Conservation (phyloP, 2,329 filamentous ascomycete genomes). For the Grosmannia huntii region DNA sequence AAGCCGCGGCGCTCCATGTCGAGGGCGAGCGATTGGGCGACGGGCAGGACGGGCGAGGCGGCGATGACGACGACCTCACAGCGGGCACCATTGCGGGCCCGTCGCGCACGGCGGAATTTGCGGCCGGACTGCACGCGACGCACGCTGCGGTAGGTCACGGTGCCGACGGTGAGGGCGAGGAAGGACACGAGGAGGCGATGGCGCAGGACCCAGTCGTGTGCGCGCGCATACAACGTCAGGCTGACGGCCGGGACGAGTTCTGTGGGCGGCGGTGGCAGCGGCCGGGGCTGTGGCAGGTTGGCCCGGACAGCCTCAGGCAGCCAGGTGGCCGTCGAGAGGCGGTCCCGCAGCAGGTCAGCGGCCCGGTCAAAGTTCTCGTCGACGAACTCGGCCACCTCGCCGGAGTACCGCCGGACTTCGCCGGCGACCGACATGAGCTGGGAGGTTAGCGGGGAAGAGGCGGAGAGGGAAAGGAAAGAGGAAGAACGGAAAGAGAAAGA, state of each 20-base stretch:
- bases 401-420: slow-evolving; percentile 58
- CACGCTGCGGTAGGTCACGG: slow-evolving; percentile 42
- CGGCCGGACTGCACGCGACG: slow-evolving; percentile 42
- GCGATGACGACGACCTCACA: slow-evolving; percentile 81
- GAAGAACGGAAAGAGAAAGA: background rate
- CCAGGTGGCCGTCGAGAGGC: slow-evolving; percentile 56
- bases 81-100: slow-evolving; percentile 70
- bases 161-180: slow-evolving; percentile 57
- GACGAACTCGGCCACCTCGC: slow-evolving; percentile 64
- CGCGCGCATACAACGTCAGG: slow-evolving; percentile 30
- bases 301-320: slow-evolving; percentile 56
- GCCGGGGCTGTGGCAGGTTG: slow-evolving; percentile 35
- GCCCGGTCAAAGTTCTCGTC: slow-evolving; percentile 70
- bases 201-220: slow-evolving; percentile 57
- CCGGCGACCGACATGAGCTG: slow-evolving; percentile 41
- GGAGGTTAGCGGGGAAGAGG: background rate
- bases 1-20: slow-evolving; percentile 88
- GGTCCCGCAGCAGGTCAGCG: slow-evolving; percentile 57
- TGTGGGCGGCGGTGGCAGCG: slow-evolving; percentile 20
- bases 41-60: slow-evolving; percentile 71
- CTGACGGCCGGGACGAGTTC: slow-evolving; percentile 16
- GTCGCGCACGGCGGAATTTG: slow-evolving; percentile 61
- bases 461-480: background rate
- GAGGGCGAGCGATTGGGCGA: slow-evolving; percentile 69
- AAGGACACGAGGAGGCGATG: slow-evolving; percentile 65